Base-by-base conservation (phyloP, 2,329 filamentous ascomycete genomes). In the Talaromyces rugulosus region DNA sequence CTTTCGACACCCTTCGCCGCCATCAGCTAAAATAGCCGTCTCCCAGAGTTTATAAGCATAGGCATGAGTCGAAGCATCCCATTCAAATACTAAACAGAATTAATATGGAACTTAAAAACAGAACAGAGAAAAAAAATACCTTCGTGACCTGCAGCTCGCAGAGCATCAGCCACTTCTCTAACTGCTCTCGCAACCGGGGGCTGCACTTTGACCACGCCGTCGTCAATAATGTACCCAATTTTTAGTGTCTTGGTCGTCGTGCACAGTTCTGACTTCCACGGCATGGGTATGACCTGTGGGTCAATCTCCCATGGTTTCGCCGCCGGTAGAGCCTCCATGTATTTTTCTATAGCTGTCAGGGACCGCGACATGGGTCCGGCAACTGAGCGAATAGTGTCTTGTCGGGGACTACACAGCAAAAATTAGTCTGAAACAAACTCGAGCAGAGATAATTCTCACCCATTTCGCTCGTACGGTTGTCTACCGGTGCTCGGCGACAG, bases 201-300 rank as follows among this genome's bases (percentile, higher is more conserved):
- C 62, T 87, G 85, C 1, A 85, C 85, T 65, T 78, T 81, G 0
- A 88, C 83, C 11, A 88, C 78, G 0, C 81, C 83, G 62, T 89
- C 86, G 71, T 85, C 79, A 78, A 82, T 82, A 53, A 87, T 73
- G 1, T 87, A 79, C 0, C 81, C 88, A n/a, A 90, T 77, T 66
- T 83, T 86, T 5, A 89, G 72, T 64, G 82, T 62, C 4, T 62
- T 59, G 1, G 61, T 64, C 6, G 65, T 58, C 1, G 66, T 62
- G 14, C 67, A 66, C 23, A 70, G 47, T 11, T 67, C 67, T 23
- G 68, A 61, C 18, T 75, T 59, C 77, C 77, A 79, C 2, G 74
- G 72, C 30, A 79, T 68, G 4, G 75, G 73, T 0, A 73, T 66
- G 5, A 72, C 70, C 47, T 72, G 72, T 4, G 73, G 71, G 61